Conservation (phyloP, 2,329 filamentous ascomycete species). For the Chrysoporthe cubensis region DNA sequence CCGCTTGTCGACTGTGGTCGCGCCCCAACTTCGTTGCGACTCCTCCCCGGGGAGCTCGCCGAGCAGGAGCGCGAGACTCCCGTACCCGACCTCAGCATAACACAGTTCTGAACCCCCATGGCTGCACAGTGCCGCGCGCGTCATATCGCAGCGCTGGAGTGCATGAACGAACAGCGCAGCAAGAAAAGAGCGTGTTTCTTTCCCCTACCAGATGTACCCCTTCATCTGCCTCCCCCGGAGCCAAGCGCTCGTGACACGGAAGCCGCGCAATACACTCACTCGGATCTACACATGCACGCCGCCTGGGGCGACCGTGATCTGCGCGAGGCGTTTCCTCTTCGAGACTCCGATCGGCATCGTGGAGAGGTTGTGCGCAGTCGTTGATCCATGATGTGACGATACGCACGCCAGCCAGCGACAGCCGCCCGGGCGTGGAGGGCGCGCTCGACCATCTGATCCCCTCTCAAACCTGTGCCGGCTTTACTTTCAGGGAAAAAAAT, state of each 20-base stretch:
- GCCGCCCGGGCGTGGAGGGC: not conserved
- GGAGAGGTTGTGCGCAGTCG: not conserved
- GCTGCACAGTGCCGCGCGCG: not conserved
- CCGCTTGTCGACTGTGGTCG: not conserved
- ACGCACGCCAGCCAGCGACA: not conserved
- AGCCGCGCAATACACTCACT: not conserved
- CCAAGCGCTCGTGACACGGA: too few species aligned
- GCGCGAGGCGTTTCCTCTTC: not conserved
- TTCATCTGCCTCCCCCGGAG: not conserved
- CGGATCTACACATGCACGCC: not conserved
- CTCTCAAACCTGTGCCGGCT: not conserved
- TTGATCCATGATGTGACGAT: not conserved
- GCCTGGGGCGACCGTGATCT: not conserved
- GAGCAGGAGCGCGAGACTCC: not conserved
- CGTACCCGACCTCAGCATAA: not conserved
- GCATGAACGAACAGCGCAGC: not conserved
- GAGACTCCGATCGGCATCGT: not conserved
- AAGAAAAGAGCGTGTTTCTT: not conserved
- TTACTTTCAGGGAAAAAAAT: not conserved
- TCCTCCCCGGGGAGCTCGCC: not conserved
- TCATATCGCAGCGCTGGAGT: not conserved
- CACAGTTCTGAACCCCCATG: not conserved
- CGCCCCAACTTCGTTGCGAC: not conserved
- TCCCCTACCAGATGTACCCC: not conserved
- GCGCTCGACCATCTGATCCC: not conserved